These are phyloP conservation scores for Pseudohyphozyma bogoriensis DNA, from an alignment of 768 basidiomycete genomes.

Conservation along the genomic window DNA sequence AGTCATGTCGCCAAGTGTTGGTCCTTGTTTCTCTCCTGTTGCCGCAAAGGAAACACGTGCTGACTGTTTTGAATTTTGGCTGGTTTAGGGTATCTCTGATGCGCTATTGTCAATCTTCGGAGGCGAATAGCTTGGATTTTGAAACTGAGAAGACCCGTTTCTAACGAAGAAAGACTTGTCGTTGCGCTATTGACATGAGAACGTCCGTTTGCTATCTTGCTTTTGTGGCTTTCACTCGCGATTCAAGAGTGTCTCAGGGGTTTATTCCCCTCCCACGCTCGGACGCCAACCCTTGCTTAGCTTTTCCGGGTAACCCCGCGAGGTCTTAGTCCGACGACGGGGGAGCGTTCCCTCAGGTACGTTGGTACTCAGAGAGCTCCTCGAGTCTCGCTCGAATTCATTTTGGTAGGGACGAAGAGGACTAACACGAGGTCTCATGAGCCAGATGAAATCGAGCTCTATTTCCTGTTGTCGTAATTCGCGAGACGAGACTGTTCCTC, in stretches of 20 bases:
- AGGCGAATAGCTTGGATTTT: background rate
- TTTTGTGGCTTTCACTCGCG: background rate
- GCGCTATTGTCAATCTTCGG: slow-evolving; percentile 11
- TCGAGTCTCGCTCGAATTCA: too few species aligned
- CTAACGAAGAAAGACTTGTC: background rate
- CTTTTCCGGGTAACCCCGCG: too few species aligned
- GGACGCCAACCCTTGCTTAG: too few species aligned
- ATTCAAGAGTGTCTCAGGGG: too few species aligned
- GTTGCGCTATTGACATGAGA: background rate
- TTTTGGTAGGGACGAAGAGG: too few species aligned
- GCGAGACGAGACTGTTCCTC: background rate
- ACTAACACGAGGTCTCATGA: too few species aligned
- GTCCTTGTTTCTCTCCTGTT: slow-evolving; percentile 33
- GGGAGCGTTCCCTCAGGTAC: too few species aligned
- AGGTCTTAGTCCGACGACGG: too few species aligned
- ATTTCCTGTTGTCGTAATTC: too few species aligned
- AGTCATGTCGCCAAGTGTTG: slow-evolving; percentile 55
- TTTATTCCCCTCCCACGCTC: background rate
- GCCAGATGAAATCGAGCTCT: too few species aligned
- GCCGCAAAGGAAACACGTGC: slow-evolving; percentile 30
- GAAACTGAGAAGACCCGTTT: background rate
- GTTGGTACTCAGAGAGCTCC: too few species aligned
- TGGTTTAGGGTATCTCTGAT: slow-evolving; percentile 12
- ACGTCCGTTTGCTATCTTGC: background rate
- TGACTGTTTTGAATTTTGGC: background rate